phyloP scores from a whole-genome alignment of 306 rosid genomes.

The Vicia sativa region DNA sequence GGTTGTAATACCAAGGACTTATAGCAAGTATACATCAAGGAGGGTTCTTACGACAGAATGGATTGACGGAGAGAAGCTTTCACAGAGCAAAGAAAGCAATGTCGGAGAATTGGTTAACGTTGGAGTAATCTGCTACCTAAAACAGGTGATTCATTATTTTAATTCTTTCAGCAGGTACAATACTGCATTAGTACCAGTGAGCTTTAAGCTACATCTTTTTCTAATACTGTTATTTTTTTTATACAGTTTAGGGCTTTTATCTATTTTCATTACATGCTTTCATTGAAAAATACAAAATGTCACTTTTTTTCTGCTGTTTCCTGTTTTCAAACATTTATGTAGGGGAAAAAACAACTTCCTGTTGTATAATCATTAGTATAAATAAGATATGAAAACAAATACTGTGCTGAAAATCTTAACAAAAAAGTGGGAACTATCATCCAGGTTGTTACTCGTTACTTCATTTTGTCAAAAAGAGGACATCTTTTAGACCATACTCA shows the following conservation, averaged over 20 bases:
- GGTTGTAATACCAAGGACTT: slow-evolving; percentile 96
- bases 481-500: no score
- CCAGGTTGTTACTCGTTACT: no score
- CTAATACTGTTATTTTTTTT: slow-evolving; percentile 24
- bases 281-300: background rate
- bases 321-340: background rate
- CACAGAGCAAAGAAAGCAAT: slow-evolving; percentile 94
- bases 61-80: slow-evolving; percentile 93
- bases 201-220: slow-evolving; percentile 14
- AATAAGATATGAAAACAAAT: no score
- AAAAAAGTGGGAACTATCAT: no score
- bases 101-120: slow-evolving; percentile 96
- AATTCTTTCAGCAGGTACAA: slow-evolving; percentile 10
- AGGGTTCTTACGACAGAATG: slow-evolving; percentile 93
- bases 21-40: slow-evolving; percentile 82
- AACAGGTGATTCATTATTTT: slow-evolving; percentile 66
- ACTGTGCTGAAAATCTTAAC: no score
- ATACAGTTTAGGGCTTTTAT: slow-evolving; percentile 3
- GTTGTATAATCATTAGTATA: background rate
- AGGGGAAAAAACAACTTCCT: background rate
- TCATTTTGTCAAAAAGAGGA: no score
- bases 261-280: slow-evolving; percentile 7
- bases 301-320: slow-evolving; percentile 1
- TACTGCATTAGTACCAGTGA: slow-evolving; percentile 12
- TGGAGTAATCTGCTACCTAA: slow-evolving; percentile 97